phyloP scores from a whole-genome alignment of 352 stramenopile species.

The Halophytophthora polymorphica region DNA sequence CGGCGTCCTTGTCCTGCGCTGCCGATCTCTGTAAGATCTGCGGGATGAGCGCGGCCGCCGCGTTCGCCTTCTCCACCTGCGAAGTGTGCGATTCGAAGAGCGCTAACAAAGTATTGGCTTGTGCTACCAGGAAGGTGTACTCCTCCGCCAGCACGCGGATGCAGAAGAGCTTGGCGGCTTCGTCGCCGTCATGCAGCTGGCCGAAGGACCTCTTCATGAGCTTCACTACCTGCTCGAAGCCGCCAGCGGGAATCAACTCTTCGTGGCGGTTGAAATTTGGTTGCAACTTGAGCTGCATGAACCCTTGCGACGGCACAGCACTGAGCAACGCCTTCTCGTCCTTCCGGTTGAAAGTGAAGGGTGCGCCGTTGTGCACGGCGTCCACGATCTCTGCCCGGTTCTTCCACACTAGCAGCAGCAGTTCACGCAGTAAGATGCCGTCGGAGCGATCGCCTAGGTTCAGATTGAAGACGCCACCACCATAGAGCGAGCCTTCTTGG shows the following conservation, averaged over 20 bases:
- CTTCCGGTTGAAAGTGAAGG: slow-evolving; percentile 51
- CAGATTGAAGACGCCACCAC: slow-evolving; percentile 46
- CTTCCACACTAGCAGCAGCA: slow-evolving; percentile 51
- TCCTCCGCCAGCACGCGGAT: slow-evolving; percentile 63
- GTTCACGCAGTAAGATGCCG: slow-evolving; percentile 47
- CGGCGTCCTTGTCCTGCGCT: slow-evolving; percentile 4
- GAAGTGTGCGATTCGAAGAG: slow-evolving; percentile 63
- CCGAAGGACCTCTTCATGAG: slow-evolving; percentile 49
- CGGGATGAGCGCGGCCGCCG: slow-evolving; percentile 57
- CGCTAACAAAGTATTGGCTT: slow-evolving; percentile 54
- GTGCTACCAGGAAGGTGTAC: slow-evolving; percentile 50
- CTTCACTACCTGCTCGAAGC: slow-evolving; percentile 36
- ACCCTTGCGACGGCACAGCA: slow-evolving; percentile 33
- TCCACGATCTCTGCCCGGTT: slow-evolving; percentile 63
- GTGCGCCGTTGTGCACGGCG: slow-evolving; percentile 34
- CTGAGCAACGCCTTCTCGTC: slow-evolving; percentile 52
- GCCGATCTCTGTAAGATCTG: slow-evolving; percentile 41
- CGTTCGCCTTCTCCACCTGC: slow-evolving; percentile 66
- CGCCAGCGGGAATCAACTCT: slow-evolving; percentile 36
- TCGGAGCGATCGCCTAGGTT: slow-evolving; percentile 52
- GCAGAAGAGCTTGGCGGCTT: slow-evolving; percentile 59
- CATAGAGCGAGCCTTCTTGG: slow-evolving; percentile 43
- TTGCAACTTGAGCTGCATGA: slow-evolving; percentile 56
- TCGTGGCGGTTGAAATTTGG: slow-evolving; percentile 60
- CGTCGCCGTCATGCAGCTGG: slow-evolving; percentile 40